Conservation (phyloP, 1,139 yeast species). For the Yamadazyma spencermartinsiae region DNA sequence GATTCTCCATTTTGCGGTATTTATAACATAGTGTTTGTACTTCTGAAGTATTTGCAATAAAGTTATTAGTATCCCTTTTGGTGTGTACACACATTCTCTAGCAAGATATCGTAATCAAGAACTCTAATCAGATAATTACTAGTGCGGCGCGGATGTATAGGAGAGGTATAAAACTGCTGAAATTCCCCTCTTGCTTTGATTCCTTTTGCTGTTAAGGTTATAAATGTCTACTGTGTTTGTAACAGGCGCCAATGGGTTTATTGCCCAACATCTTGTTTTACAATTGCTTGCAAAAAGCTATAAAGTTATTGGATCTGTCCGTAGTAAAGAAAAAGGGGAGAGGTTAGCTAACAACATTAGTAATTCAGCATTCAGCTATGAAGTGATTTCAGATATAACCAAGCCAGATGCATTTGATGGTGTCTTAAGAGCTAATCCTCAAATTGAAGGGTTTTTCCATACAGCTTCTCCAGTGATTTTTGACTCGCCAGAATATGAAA, state of each 20-base stretch:
- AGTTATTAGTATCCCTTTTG: too few relatives aligned
- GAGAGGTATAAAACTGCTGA: too few relatives aligned
- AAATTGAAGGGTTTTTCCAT: conserved; percentile 16
- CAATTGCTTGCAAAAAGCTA: conserved; percentile 23
- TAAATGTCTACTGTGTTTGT: conserved; percentile 30
- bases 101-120: too few relatives aligned
- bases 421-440: conserved; percentile 15
- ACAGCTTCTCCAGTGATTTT: conserved; percentile 15
- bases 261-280: conserved; percentile 40
- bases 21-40: too few relatives aligned
- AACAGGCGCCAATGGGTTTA: conserved; percentile 55
- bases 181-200: not conserved
- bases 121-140: too few relatives aligned
- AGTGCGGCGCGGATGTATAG: too few relatives aligned
- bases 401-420: conserved; percentile 17
- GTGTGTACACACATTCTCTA: too few relatives aligned
- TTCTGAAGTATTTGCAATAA: too few relatives aligned
- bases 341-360: conserved; percentile 14
- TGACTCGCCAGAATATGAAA: conserved; percentile 25
- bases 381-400: conserved; percentile 20
- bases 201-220: not conserved
- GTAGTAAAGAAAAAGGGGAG: conserved; percentile 26
- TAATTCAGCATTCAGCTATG: conserved; percentile 23
- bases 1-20: too few relatives aligned
- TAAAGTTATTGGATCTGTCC: conserved; percentile 29